Evolutionary conservation across 495 filamentous ascomycete species (phyloP), one percentile per base, ranked within the genome.

Genomic region (Penicillium canescens): DNA sequence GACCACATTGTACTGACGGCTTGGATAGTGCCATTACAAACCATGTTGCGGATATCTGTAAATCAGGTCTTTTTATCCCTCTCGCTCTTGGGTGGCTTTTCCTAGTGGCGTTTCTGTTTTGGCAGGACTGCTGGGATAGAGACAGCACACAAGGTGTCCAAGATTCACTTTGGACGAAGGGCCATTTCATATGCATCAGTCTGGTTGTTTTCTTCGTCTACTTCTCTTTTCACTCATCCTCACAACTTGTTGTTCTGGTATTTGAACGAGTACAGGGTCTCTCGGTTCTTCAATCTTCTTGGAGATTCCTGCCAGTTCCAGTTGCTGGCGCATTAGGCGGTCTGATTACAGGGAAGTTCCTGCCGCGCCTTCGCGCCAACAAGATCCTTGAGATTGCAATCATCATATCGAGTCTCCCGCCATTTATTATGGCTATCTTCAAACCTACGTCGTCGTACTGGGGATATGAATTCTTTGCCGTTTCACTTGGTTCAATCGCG

Each of bases 191-290:
- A 0, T 57, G 58, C 13, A 75, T 80, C 34, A 82, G 81, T 46
- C 43, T 81, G 13, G 65, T 67, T n/a, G 77, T 84, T 12, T 81
- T 84, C 62, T 54, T 81, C 3, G 69, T 66, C 13, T 81, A 76
- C 70, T 79, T 73, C 4, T 59, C 67, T 3, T 75, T 82, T 61
- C 80, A 83, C 55, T 70, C 74, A 6, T 60, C 79, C 34, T 70
- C 80, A 50, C 69, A 72, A 35, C 71, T 79, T 24, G 65, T 73
- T 3, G 76, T 71, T n/a, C 63, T 84, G 36, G 80, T 71, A 55
- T 84, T 81, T 66, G 79, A 85, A 58, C 52, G 75, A 4, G 68
- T 80, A 6, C 78, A 82, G 52, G 14, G 57, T 3, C 57, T 79
- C 5, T 65, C 63, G 6, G 63, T 74, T 13, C 59, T 73, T 12